phyloP scores from a whole-genome alignment of 2,329 filamentous ascomycete species.

The Rhynchosporium agropyri region DNA sequence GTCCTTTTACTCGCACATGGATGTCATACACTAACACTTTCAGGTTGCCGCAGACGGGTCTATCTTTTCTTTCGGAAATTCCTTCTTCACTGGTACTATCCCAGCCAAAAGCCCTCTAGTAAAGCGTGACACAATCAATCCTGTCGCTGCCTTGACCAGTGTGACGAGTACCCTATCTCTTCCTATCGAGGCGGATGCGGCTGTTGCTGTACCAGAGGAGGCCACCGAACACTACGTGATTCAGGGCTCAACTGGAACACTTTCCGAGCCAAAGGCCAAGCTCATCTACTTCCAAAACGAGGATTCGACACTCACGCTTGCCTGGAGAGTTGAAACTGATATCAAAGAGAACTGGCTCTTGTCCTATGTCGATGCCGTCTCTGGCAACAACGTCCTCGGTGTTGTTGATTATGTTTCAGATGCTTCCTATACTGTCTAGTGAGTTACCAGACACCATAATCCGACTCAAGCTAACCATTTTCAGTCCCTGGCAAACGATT shows the following conservation, averaged over 20 bases:
- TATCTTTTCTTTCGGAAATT: slow-evolving; percentile 60
- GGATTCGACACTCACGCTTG: slow-evolving; percentile 49
- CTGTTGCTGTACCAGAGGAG: slow-evolving; percentile 24
- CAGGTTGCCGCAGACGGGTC: slow-evolving; percentile 55
- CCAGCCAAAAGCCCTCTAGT: slow-evolving; percentile 46
- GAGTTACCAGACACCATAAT: slow-evolving; percentile 29
- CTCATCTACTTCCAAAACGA: slow-evolving; percentile 57
- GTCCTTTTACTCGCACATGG: not conserved
- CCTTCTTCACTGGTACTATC: slow-evolving; percentile 50
- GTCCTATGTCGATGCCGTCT: slow-evolving; percentile 54
- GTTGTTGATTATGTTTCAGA: slow-evolving; percentile 61
- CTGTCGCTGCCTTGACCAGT: slow-evolving; percentile 47
- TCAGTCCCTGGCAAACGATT: slow-evolving; percentile 54
- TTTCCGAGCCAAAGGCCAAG: slow-evolving; percentile 56
- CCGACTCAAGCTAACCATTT: slow-evolving; percentile 15
- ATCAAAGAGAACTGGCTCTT: slow-evolving; percentile 60
- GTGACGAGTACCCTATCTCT: slow-evolving; percentile 25
- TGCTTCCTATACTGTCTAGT: slow-evolving; percentile 58
- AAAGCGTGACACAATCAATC: slow-evolving; percentile 49
- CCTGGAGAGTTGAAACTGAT: slow-evolving; percentile 63
- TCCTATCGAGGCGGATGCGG: slow-evolving; percentile 20
- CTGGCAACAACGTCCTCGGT: slow-evolving; percentile 51
- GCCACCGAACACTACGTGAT: slow-evolving; percentile 40
- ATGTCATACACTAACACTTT: slow-evolving; percentile 40
- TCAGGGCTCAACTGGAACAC: slow-evolving; percentile 52